Evolutionary conservation across 2,329 filamentous ascomycete species (phyloP).

Genomic region (Xylariaceae sp.): DNA sequence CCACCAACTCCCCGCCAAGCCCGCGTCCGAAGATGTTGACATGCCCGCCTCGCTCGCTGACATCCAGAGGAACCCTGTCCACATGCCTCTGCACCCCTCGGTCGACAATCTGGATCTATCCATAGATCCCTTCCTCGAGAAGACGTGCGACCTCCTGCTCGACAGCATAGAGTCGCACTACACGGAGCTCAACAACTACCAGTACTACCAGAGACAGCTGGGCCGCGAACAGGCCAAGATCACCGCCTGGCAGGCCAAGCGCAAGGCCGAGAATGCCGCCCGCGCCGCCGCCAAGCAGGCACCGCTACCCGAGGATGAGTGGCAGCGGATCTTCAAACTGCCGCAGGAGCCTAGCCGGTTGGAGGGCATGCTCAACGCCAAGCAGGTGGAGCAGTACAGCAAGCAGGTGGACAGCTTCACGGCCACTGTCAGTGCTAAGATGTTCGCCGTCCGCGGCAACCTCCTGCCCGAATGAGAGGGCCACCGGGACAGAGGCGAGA

Average conservation of each 20-base stretch:
- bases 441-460: constrained; percentile 88
- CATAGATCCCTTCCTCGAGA: constrained; percentile 97
- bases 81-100: constrained; percentile 75
- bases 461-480: constrained; percentile 53
- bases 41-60: constrained; percentile 78
- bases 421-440: constrained; percentile 87
- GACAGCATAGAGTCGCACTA: constrained; percentile 98
- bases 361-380: constrained; percentile 90
- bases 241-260: constrained; percentile 91
- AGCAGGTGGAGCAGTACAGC: constrained; percentile 97
- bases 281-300: constrained; percentile 83
- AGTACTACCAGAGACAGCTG: constrained; percentile 90
- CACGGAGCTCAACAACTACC: constrained; percentile 98
- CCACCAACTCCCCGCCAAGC: constrained; percentile 77
- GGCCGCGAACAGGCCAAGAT: constrained; percentile 96
- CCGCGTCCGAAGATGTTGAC: constrained; percentile 64
- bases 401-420: constrained; percentile 97
- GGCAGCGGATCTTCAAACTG: constrained; percentile 97
- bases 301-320: constrained; percentile 91
- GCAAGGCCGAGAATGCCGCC: constrained; percentile 90
- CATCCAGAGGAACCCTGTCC: constrained; percentile 63
- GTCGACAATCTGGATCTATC: constrained; percentile 86
- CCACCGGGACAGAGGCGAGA: constrained; percentile 12
- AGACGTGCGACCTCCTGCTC: constrained; percentile 93
- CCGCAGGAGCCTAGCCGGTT: constrained; percentile 90